Base-by-base conservation (phyloP, 768 basidiomycete species). In the Leucocoprinus leucothites region DNA sequence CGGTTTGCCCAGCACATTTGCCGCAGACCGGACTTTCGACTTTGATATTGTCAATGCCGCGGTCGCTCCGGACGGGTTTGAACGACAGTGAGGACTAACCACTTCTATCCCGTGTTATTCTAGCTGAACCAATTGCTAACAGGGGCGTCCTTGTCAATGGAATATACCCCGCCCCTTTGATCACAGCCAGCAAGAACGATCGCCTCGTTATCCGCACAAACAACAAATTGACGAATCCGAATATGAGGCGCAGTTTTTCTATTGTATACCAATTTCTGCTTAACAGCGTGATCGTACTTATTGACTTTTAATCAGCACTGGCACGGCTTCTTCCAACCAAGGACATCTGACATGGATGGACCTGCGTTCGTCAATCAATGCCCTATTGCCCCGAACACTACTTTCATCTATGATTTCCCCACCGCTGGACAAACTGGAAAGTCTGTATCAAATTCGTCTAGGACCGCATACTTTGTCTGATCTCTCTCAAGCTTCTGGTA, bases 291-390 rank as follows among this genome's bases (percentile, higher is more conserved):
- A 6, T 19, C 11, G 34, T 6, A 31, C 11, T 18, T 19, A 16
- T 18, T 11, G 34, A 3, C 19, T 31, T 38, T 38, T 38, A 6
- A 9, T 13, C 19, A 26, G 56, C 40, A 46, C 6, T 53, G 40
- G 40, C 41, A 26, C 38, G 52, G 31, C n/a, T 42, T 68, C 66
- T 76, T 75, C 61, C 80, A 81, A 65, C 63, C 71, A 44, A 64
- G 71, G 34, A 74, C 75, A 4, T 74, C 74, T 3, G 67, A 73
- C 28, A 77, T 75, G 46, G 81, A 82, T 47, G 81, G 80, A 5
- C 67, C 69, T 66, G 57, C 59, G 8, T 53, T 43, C 36, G 57
- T 57, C 3, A 59, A 57, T 16, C 58, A 57, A 46, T 57, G 61
- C 44, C 61, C 61, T 3, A 59, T 60, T 22, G 53, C 61, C 16